phyloP scores from a whole-genome alignment of 371 early-diverging fungal species.

The Mucor ambiguus region DNA sequence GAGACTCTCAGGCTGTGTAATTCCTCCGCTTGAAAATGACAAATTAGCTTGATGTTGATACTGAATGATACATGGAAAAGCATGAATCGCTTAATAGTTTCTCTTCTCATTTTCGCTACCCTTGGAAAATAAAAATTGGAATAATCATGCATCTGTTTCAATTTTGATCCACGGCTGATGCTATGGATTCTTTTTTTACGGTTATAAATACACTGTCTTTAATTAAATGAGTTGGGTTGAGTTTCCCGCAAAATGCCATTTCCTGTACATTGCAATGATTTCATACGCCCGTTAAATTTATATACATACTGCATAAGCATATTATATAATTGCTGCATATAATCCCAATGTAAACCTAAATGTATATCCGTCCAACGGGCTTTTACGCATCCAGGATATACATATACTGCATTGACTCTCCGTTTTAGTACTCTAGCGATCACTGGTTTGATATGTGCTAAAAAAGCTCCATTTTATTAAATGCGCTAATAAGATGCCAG shows the following conservation, averaged over 20 bases:
- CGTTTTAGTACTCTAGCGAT: too few relatives aligned
- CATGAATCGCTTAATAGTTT: background rate
- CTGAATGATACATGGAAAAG: background rate
- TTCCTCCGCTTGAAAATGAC: conserved; percentile 1
- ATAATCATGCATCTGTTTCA: background rate
- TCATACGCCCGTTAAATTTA: background rate
- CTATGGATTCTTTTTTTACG: too few relatives aligned
- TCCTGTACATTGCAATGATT: background rate
- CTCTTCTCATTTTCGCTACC: background rate
- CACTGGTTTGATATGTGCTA: background rate
- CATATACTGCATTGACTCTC: background rate
- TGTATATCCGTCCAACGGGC: conserved; percentile 8
- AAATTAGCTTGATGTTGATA: background rate
- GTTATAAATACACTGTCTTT: background rate
- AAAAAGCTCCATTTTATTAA: background rate
- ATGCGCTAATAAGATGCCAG: background rate
- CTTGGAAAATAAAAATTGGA: background rate
- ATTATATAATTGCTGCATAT: too few relatives aligned
- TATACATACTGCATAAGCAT: background rate
- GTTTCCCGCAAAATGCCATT: background rate
- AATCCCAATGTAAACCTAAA: conserved; percentile 8
- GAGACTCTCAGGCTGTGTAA: background rate
- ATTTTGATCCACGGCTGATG: background rate
- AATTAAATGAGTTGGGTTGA: background rate
- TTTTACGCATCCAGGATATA: background rate